phyloP scores from a whole-genome alignment of 306 rosid genomes.

The Trifolium pratense region DNA sequence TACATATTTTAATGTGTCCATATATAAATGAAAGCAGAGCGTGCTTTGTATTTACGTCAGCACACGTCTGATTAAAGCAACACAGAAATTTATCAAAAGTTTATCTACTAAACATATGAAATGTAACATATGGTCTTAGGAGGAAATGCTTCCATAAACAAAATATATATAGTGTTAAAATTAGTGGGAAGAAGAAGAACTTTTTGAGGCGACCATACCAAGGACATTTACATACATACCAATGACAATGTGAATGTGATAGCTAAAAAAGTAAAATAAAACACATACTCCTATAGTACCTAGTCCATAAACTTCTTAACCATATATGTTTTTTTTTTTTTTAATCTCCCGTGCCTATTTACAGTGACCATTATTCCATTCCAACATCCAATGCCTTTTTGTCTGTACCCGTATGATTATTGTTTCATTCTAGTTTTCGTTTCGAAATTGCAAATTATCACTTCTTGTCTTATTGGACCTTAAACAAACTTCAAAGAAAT shows the following conservation, averaged over 20 bases:
- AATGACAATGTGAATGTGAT: constrained; percentile 19
- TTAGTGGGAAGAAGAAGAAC: neutral
- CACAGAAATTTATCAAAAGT: neutral
- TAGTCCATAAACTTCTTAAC: constrained; percentile 39
- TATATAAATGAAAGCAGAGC: neutral
- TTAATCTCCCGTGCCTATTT: constrained; percentile 61
- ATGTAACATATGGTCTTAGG: too few species aligned
- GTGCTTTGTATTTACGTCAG: neutral
- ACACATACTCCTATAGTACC: neutral
- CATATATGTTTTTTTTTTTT: constrained; percentile 43
- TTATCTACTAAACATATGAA: too few species aligned
- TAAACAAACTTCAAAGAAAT: constrained; percentile 27
- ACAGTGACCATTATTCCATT: constrained; percentile 47
- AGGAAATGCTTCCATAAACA: too few species aligned
- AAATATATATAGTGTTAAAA: too few species aligned
- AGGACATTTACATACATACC: too few species aligned
- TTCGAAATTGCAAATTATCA: constrained; percentile 56
- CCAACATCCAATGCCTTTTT: constrained; percentile 49
- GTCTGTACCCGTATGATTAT: constrained; percentile 44
- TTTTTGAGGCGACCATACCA: constrained; percentile 34
- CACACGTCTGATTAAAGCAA: neutral
- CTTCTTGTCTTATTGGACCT: constrained; percentile 7
- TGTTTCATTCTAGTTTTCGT: constrained; percentile 42
- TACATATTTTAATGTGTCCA: too few species aligned
- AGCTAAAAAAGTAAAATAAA: neutral